These are phyloP conservation scores for Fusarium vanettenii DNA, from an alignment of 2,329 filamentous ascomycete species.

Conservation along the genomic window DNA sequence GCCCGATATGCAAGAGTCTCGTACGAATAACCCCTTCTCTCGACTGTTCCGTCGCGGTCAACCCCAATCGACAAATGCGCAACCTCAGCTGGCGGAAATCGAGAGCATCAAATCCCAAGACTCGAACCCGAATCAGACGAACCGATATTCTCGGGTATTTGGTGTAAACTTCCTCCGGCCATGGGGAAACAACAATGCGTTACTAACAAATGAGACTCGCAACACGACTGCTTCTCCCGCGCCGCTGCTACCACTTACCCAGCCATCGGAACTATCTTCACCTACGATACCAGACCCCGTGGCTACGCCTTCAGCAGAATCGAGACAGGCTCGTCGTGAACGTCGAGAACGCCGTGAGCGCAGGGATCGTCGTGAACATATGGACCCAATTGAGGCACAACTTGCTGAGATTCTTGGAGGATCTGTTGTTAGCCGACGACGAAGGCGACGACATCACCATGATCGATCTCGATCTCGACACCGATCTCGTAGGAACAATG, in stretches of 20 bases:
- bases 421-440: background rate
- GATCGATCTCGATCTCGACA: slow-evolving; percentile 16
- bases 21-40: slow-evolving; percentile 24
- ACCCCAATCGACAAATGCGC: slow-evolving; percentile 21
- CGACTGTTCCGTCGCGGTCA: slow-evolving; percentile 33
- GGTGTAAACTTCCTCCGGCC: slow-evolving; percentile 19
- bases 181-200: slow-evolving; percentile 18
- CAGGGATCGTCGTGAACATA: slow-evolving; percentile 2
- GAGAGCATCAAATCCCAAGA: slow-evolving; percentile 62
- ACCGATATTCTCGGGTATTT: slow-evolving; percentile 16
- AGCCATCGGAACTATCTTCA: slow-evolving; percentile 6
- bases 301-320: slow-evolving; percentile 15
- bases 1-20: slow-evolving; percentile 10
- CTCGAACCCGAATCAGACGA: slow-evolving; percentile 50
- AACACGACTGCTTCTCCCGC: slow-evolving; percentile 28
- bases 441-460: slow-evolving; percentile 6
- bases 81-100: slow-evolving; percentile 39
- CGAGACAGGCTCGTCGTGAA: slow-evolving; percentile 13
- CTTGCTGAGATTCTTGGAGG: slow-evolving; percentile 31
- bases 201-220: slow-evolving; percentile 16
- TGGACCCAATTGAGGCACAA: slow-evolving; percentile 29
- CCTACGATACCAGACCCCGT: slow-evolving; percentile 23
- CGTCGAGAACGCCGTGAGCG: slow-evolving; percentile 10
- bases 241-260: slow-evolving; percentile 21
- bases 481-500: slow-evolving; percentile 18